A percentile compares a stretch with the other conserved stretches of the same genome.
Evolutionary conservation across 1,139 yeast genomes (phyloP).

Genomic region (Candida sp.): DNA sequence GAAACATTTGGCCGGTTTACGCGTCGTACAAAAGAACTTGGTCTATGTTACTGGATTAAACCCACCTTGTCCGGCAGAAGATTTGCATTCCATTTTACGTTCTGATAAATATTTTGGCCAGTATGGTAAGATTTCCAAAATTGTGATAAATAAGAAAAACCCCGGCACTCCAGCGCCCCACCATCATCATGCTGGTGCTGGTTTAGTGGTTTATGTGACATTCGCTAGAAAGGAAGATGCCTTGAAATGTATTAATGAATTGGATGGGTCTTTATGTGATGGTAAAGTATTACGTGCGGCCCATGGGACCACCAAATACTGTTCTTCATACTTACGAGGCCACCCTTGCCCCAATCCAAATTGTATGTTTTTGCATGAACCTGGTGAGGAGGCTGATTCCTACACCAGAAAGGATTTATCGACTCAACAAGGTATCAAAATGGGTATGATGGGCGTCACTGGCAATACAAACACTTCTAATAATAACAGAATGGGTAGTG

Average conservation of each 20-base stretch:
- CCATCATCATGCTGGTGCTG: constrained; percentile 56
- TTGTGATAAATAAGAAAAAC: constrained; percentile 83
- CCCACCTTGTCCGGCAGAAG: constrained; percentile 89
- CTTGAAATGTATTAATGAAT: constrained; percentile 84
- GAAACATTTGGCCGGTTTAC: constrained; percentile 93
- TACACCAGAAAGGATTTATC: constrained; percentile 91
- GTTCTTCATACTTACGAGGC: constrained; percentile 92
- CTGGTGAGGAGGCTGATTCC: constrained; percentile 98
- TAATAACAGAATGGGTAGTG: constrained; percentile 6
- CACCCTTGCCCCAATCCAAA: constrained; percentile 98
- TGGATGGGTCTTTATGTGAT: constrained; percentile 93
- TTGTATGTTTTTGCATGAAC: constrained; percentile 99
- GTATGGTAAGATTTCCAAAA: constrained; percentile 92
- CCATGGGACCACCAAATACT: constrained; percentile 97
- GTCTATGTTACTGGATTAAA: constrained; percentile 96
- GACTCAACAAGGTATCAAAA: constrained; percentile 70
- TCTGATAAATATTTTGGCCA: constrained; percentile 97
- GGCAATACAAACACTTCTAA: constrained; percentile 11
- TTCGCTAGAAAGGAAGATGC: constrained; percentile 94
- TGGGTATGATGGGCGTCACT: constrained; percentile 44
- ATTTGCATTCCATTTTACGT: constrained; percentile 77
- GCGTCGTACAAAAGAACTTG: constrained; percentile 95
- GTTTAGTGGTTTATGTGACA: constrained; percentile 95
- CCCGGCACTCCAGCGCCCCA: constrained; percentile 37
- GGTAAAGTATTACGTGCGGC: constrained; percentile 90